These are phyloP conservation scores for Cucurbita ficifolia DNA, from an alignment of 306 rosid genomes.

Conservation along the genomic window DNA sequence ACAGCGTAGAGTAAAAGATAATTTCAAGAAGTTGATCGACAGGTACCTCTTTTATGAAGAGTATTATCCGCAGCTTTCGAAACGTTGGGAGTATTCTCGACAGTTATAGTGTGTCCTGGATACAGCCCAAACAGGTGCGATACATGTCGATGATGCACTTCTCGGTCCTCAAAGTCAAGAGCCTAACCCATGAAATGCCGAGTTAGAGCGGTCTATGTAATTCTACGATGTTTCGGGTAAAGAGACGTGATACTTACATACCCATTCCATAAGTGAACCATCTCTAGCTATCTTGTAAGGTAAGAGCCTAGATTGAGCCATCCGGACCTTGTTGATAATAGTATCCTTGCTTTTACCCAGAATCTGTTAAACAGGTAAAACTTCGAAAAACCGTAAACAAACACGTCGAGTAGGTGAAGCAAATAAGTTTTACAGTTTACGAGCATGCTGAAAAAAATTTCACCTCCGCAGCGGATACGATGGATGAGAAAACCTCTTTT, in stretches of 20 bases:
- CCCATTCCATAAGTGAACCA: slow-evolving; percentile 96
- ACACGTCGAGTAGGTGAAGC: background rate
- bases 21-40: slow-evolving; percentile 5
- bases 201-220: slow-evolving; percentile 6
- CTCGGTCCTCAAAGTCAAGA: slow-evolving; percentile 74
- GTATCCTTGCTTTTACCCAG: slow-evolving; percentile 58
- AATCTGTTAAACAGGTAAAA: slow-evolving; percentile 23
- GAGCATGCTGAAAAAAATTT: slow-evolving; percentile 7
- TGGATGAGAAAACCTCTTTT: slow-evolving; percentile 62
- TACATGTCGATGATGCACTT: slow-evolving; percentile 63
- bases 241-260: slow-evolving; percentile 18
- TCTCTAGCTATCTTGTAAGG: slow-evolving; percentile 66
- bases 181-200: slow-evolving; percentile 39
- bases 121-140: slow-evolving; percentile 79
- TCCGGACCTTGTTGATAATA: slow-evolving; percentile 33
- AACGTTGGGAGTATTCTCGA: slow-evolving; percentile 59
- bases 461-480: slow-evolving; percentile 79
- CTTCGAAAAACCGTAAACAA: background rate
- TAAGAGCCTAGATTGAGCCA: slow-evolving; percentile 51
- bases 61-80: slow-evolving; percentile 56
- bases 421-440: background rate
- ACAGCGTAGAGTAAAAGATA: background rate
- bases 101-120: slow-evolving; percentile 75
- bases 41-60: slow-evolving; percentile 68
- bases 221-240: background rate